Conservation (phyloP, 2,329 filamentous ascomycete genomes). For the Parastagonospora avenae region DNA sequence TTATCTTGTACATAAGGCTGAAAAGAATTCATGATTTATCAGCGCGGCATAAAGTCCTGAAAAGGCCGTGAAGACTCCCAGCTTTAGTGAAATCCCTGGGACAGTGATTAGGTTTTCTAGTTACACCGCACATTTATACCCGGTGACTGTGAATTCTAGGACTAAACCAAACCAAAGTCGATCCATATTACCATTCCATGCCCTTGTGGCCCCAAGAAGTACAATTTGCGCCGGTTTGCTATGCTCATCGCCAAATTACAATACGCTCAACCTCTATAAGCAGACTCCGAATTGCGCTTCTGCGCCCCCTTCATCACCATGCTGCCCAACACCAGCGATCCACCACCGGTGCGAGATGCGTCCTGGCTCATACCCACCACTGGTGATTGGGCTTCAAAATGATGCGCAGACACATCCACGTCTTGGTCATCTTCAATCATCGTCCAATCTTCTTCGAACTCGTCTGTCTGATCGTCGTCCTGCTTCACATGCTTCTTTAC, state of each 20-base stretch:
- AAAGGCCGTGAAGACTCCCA: too few species aligned
- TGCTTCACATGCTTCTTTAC: conserved; percentile 64
- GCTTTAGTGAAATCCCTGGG: too few species aligned
- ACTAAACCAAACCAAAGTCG: too few species aligned
- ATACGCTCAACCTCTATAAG: conserved; percentile 23
- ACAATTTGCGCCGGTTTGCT: neutral
- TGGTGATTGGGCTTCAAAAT: conserved; percentile 28
- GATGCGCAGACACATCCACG: conserved; percentile 18
- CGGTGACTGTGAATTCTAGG: too few species aligned
- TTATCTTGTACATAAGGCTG: too few species aligned
- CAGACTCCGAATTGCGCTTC: conserved; percentile 25
- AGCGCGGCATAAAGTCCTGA: too few species aligned
- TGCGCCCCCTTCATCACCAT: conserved; percentile 36
- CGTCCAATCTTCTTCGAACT: conserved; percentile 87
- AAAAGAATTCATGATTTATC: too few species aligned
- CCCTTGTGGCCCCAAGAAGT: neutral
- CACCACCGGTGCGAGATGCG: conserved; percentile 23
- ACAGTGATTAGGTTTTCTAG: too few species aligned
- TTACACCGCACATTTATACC: too few species aligned
- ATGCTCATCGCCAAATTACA: conserved; percentile 5
- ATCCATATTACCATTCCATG: too few species aligned
- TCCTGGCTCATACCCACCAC: conserved; percentile 29
- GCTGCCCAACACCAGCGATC: conserved; percentile 35
- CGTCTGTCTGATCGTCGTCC: conserved; percentile 54
- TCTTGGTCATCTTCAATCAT: conserved; percentile 71